Evolutionary conservation across 441 rosid genomes (phyloP), one percentile per base, ranked within the genome.

Genomic region (Syzygium malaccense): DNA sequence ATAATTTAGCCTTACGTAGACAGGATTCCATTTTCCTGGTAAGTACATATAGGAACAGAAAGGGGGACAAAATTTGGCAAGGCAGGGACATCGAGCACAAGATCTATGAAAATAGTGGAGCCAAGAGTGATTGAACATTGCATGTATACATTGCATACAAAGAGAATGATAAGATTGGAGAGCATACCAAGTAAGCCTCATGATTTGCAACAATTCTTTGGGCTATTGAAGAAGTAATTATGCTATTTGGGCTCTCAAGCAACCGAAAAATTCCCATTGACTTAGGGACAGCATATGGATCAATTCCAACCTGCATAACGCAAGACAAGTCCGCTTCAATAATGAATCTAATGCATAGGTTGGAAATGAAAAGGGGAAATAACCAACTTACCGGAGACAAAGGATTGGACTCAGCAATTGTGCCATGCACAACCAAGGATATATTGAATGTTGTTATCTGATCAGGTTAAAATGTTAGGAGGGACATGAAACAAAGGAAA

Each of bases 361-460:
- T 28, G 20, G 45, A 55, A 83, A 85, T 20, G 88, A 87, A 66
- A 9, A 86, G 83, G 51, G 53, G 86, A 85, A 14, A 53, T 25
- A 56, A 87, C 55, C 55, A 88, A 86, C 93, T 91, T 92, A 95
- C 98, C 37, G 89, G 75, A 79, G 86, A 90, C 64, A 89, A 64
- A 90, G 89, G 48, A 89, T 93, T 92, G 86, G 93, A 91, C 92
- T 96, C 99, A 18, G 98, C 94, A 64, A 96, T 90, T 87, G 98
- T 96, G 87, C 99, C 99, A 87, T 92, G 99, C 92, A 96, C 99
- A 79, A 98, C 98, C 94, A 94, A 86, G 53, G 96, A 94, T 89
- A 98, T 96, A 92, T 96, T 95, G 93, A 98, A 98, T 89, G 99
- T 98, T 85, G 95, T 95, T 88, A 98, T 93, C 99, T 98, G 96